Percentiles rank a stretch among this genome's conserved stretches.
phyloP scores from a whole-genome alignment of 2,329 filamentous ascomycete genomes.

The Huntiella moniliformis region DNA sequence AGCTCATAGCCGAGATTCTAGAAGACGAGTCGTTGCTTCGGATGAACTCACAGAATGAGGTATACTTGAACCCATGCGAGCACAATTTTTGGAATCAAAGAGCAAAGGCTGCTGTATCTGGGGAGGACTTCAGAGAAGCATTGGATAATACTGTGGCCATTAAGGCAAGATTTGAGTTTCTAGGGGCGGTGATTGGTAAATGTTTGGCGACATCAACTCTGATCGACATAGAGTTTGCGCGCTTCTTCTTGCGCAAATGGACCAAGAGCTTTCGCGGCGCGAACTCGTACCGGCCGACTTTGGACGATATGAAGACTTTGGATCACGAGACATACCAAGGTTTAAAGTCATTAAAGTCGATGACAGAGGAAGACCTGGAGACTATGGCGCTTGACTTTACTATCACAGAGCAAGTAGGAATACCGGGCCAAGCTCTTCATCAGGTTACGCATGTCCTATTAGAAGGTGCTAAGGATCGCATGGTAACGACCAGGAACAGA shows the following conservation, averaged over 20 bases:
- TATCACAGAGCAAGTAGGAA: conserved; percentile 50
- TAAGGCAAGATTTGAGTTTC: conserved; percentile 59
- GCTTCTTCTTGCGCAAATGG: conserved; percentile 96
- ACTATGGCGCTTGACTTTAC: conserved; percentile 70
- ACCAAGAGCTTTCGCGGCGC: conserved; percentile 41
- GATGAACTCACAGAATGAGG: conserved; percentile 58
- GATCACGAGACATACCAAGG: conserved; percentile 84
- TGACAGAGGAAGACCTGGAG: conserved; percentile 29
- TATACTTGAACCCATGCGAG: conserved; percentile 20
- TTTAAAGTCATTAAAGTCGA: conserved; percentile 61
- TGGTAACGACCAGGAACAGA: conserved; percentile 81
- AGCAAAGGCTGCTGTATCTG: too few relatives aligned
- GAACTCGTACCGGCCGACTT: conserved; percentile 55
- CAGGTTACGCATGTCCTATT: conserved; percentile 53
- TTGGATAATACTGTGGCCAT: too few relatives aligned
- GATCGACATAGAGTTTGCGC: conserved; percentile 79
- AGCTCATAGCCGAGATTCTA: conserved; percentile 73
- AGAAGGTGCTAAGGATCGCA: conserved; percentile 56
- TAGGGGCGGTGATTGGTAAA: conserved; percentile 84
- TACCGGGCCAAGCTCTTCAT: conserved; percentile 23
- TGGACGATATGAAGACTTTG: conserved; percentile 85
- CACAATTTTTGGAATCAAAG: too few relatives aligned
- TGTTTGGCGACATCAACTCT: conserved; percentile 95
- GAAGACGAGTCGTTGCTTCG: conserved; percentile 49
- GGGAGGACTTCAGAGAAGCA: too few relatives aligned